These are phyloP conservation scores for Leccinum rimulosum DNA, from an alignment of 768 basidiomycete genomes.

Conservation along the genomic window DNA sequence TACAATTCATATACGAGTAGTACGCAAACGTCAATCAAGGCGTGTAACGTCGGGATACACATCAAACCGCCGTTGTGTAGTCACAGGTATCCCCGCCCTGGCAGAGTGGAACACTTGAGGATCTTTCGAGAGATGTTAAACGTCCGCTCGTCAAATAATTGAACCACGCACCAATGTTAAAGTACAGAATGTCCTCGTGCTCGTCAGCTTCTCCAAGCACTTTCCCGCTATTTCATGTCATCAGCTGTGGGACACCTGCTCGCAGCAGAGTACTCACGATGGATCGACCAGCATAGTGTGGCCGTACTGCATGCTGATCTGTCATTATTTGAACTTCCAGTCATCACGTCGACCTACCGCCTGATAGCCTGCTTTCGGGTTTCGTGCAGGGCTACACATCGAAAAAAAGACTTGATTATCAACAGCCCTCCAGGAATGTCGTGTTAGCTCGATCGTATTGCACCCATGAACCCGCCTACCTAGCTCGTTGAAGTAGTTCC, in stretches of 20 bases:
- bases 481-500: constrained; percentile 84
- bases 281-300: constrained; percentile 92
- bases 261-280: constrained; percentile 49
- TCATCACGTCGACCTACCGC: constrained; percentile 52
- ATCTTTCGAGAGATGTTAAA: constrained; percentile 42
- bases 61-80: constrained; percentile 86
- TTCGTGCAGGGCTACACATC: constrained; percentile 94
- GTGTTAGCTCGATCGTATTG: constrained; percentile 5
- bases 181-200: constrained; percentile 74
- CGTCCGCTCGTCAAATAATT: background rate
- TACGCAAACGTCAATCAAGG: background rate
- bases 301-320: constrained; percentile 58
- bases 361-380: constrained; percentile 79
- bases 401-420: constrained; percentile 97
- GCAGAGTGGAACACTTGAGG: constrained; percentile 62
- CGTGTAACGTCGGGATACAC: constrained; percentile 73
- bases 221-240: constrained; percentile 53
- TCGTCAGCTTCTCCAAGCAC: constrained; percentile 74
- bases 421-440: constrained; percentile 60
- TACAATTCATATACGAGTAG: background rate
- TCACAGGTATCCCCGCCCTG: constrained; percentile 87
- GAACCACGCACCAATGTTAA: constrained; percentile 68
- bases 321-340: background rate
- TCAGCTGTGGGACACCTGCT: constrained; percentile 4
- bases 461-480: constrained; percentile 41